Conservation (phyloP, 257 asterid species). For the Penstemon eatonii region DNA sequence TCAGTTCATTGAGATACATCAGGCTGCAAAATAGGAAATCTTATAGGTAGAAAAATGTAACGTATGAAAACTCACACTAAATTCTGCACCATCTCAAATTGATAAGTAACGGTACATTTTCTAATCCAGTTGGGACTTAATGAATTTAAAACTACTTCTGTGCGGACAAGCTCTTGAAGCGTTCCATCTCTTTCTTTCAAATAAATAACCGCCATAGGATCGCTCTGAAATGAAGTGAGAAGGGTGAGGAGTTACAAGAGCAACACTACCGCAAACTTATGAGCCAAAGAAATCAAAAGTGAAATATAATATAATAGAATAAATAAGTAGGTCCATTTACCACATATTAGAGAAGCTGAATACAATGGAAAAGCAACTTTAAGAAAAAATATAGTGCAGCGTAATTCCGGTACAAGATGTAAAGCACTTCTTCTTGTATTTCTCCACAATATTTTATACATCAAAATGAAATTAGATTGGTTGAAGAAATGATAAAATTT, state of each 20-base stretch:
- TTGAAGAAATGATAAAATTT: background rate
- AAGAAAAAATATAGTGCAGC: slow-evolving; percentile 10
- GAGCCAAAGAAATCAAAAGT: slow-evolving; percentile 13
- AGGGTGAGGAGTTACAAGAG: slow-evolving; percentile 25
- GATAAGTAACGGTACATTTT: slow-evolving; percentile 70
- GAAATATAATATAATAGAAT: slow-evolving; percentile 19
- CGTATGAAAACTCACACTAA: slow-evolving; percentile 79
- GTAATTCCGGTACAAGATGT: slow-evolving; percentile 18
- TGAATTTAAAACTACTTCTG: slow-evolving; percentile 92
- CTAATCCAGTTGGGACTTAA: slow-evolving; percentile 88
- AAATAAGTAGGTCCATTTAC: background rate
- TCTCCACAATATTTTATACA: slow-evolving; percentile 16
- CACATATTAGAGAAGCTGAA: slow-evolving; percentile 21
- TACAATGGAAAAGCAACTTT: slow-evolving; percentile 12
- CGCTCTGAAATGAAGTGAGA: slow-evolving; percentile 68
- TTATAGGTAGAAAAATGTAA: slow-evolving; percentile 23
- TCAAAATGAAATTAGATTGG: background rate
- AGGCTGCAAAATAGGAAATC: slow-evolving; percentile 21
- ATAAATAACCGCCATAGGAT: slow-evolving; percentile 88
- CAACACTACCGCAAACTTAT: slow-evolving; percentile 5
- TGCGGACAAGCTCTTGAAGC: slow-evolving; percentile 87
- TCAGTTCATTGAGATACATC: slow-evolving; percentile 31
- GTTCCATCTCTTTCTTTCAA: slow-evolving; percentile 71
- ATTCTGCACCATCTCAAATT: slow-evolving; percentile 88
- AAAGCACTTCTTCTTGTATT: background rate